Conservation (phyloP, 768 basidiomycete genomes). For the Termitomyces sp. region DNA sequence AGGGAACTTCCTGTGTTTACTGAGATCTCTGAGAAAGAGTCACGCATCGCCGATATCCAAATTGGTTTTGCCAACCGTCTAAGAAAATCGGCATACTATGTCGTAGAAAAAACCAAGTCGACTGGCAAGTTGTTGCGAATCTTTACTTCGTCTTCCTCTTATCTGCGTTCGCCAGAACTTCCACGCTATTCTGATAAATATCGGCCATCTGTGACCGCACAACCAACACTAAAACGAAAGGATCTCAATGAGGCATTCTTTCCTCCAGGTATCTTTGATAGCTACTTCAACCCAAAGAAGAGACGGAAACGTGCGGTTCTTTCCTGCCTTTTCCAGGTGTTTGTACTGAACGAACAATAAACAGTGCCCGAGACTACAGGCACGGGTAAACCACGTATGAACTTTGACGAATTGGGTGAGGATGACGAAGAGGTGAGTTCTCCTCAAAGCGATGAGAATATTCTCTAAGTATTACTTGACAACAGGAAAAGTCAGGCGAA, state of each 20-base stretch:
- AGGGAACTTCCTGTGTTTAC: slow-evolving; percentile 66
- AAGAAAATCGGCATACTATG: slow-evolving; percentile 66
- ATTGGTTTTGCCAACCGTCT: slow-evolving; percentile 60
- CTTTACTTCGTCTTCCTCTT: slow-evolving; percentile 13
- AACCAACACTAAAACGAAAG: slow-evolving; percentile 63
- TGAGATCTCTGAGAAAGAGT: slow-evolving; percentile 61
- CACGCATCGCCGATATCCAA: slow-evolving; percentile 59
- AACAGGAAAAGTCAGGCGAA: slow-evolving; percentile 64
- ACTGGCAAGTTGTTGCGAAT: slow-evolving; percentile 29
- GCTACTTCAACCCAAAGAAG: slow-evolving; percentile 72
- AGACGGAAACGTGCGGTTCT: slow-evolving; percentile 44
- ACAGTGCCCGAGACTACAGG: slow-evolving; percentile 23
- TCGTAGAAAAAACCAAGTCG: slow-evolving; percentile 66
- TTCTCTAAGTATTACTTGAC: neutral
- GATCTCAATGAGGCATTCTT: slow-evolving; percentile 76
- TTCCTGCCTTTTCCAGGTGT: neutral
- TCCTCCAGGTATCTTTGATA: slow-evolving; percentile 68
- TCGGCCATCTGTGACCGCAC: slow-evolving; percentile 50
- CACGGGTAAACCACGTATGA: slow-evolving; percentile 35
- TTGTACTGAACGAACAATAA: neutral
- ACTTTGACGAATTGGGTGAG: slow-evolving; percentile 65
- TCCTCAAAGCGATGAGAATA: neutral
- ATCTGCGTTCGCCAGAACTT: slow-evolving; percentile 40
- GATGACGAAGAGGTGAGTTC: slow-evolving; percentile 52
- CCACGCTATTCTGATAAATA: slow-evolving; percentile 85